These are phyloP conservation scores for Alternaria sp. DNA, from an alignment of 2,329 filamentous ascomycete species.

Conservation along the genomic window DNA sequence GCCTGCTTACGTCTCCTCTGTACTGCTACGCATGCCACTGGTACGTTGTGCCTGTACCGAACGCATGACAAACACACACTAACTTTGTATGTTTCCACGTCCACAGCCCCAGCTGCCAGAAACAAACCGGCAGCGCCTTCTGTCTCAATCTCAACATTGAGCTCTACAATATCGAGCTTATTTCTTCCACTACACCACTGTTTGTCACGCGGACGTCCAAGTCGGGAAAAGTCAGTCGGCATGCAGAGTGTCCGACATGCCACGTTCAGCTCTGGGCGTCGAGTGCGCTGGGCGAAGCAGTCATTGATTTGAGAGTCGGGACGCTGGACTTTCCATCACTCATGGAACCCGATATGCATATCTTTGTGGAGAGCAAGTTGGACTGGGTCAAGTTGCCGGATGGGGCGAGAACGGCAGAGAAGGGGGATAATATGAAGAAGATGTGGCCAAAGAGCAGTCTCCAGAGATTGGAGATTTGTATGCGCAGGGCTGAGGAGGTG, in stretches of 20 bases:
- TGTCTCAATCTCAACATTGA: slow-evolving; percentile 36
- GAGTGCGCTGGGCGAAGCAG: slow-evolving; percentile 9
- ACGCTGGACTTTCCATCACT: slow-evolving; percentile 39
- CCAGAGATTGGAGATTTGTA: slow-evolving; percentile 31
- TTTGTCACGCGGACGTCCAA: slow-evolving; percentile 5
- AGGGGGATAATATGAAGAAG: slow-evolving; percentile 18
- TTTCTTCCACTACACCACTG: slow-evolving; percentile 24
- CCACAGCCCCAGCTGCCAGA: slow-evolving; percentile 34
- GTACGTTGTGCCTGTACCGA: no score
- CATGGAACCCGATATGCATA: slow-evolving; percentile 45
- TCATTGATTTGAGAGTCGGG: slow-evolving; percentile 33
- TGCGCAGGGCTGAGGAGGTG: slow-evolving; percentile 11
- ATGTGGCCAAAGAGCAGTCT: slow-evolving; percentile 44
- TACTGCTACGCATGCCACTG: slow-evolving; percentile 47
- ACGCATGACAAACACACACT: no score
- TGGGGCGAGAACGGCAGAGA: slow-evolving; percentile 26
- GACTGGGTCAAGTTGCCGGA: slow-evolving; percentile 40
- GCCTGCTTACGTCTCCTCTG: slow-evolving; percentile 39
- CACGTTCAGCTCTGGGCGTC: slow-evolving; percentile 33
- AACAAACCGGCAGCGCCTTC: slow-evolving; percentile 36
- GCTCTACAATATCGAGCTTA: slow-evolving; percentile 28
- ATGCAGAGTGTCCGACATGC: slow-evolving; percentile 34
- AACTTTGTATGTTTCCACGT: no score
- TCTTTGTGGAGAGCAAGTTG: slow-evolving; percentile 40
- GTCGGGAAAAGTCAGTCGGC: background rate